A percentile compares a stretch with the other conserved stretches of the same genome.
Evolutionary conservation across 768 basidiomycete species (phyloP).

Genomic region (Mycena venus): DNA sequence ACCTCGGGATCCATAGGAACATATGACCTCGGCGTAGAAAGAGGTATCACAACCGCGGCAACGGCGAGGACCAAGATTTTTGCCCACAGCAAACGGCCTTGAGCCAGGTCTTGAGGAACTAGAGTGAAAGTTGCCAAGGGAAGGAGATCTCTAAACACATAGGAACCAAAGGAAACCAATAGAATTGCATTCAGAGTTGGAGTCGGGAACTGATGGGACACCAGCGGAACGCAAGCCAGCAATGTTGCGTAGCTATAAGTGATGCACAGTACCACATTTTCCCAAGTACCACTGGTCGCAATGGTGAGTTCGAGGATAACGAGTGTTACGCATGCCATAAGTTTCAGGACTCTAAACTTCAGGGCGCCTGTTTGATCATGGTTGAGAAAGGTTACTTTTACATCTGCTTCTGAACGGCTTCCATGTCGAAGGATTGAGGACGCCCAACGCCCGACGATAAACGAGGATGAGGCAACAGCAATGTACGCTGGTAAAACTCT

Average conservation of each 20-base stretch:
- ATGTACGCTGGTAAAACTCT: constrained; percentile 16
- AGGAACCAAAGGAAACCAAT: constrained; percentile 9
- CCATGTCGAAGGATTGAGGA: background rate
- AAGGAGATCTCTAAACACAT: constrained; percentile 56
- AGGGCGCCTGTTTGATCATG: background rate
- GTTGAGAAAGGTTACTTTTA: background rate
- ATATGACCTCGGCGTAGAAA: constrained; percentile 59
- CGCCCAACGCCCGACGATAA: constrained; percentile 7
- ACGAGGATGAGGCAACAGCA: background rate
- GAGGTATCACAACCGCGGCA: constrained; percentile 56
- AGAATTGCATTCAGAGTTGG: constrained; percentile 11
- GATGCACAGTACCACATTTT: constrained; percentile 2
- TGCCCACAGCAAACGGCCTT: constrained; percentile 57
- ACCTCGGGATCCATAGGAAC: constrained; percentile 58
- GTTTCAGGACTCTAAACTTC: background rate
- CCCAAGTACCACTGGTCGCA: background rate
- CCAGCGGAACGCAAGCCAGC: constrained; percentile 1
- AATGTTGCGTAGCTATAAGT: constrained; percentile 16
- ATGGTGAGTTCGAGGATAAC: constrained; percentile 1
- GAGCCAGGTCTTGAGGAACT: constrained; percentile 51
- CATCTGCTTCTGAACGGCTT: background rate
- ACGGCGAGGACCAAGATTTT: constrained; percentile 54
- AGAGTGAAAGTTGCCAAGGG: constrained; percentile 60
- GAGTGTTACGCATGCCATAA: constrained; percentile 6
- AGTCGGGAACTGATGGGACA: background rate